Evolutionary conservation across 257 asterid species (phyloP), one percentile per base, ranked within the genome.

Genomic region (Solanum piurae): DNA sequence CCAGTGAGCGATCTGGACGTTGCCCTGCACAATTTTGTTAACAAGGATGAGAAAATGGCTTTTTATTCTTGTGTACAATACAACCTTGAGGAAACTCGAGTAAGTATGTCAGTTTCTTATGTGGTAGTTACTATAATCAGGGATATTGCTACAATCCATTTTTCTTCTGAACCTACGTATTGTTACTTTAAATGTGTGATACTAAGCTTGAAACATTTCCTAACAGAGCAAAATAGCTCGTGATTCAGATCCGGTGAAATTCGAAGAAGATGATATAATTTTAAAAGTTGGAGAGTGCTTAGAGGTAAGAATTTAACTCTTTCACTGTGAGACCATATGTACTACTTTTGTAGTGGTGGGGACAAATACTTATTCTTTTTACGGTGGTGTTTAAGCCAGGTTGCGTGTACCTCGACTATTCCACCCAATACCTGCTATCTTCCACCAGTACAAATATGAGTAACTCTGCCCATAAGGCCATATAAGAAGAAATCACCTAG

Each of bases 61-160:
- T 97, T 97, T 89, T 92, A 93, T 89, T 90, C 99, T 89, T 97
- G 99, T 89, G 90, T 95, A 91, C 95, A 94, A 86, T 92, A 95
- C 94, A 97, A 95, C 91, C 94, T 97, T 37, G 96, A 94, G 91
- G 99, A 95, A 93, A 97, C 98, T 91, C 98, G 98, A 87, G 99
- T 97, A 91, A 93, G 96, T 92, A 87, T 76, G 87, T 68, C 83
- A 37, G 49, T 34, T 79, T 49, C 58, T 86, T 46, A 37, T 20
- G 83, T 73, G 83, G 83, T 86, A 73, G 88, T 86, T 73, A 21
- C 69, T 85, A 37, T 37, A 71, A 49, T 49, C 40, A 29, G 42
- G 42, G 44, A 49, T 82, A 38, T 82, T 49, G 69, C 31, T 49
- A 18, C 25, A 16, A 29, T 82, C 69, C 69, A 29, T 18, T 46